A percentile compares a stretch with the other conserved stretches of the same genome.
phyloP scores from a whole-genome alignment of 2,329 filamentous ascomycete species.

The Cladobotryum mycophilum region DNA sequence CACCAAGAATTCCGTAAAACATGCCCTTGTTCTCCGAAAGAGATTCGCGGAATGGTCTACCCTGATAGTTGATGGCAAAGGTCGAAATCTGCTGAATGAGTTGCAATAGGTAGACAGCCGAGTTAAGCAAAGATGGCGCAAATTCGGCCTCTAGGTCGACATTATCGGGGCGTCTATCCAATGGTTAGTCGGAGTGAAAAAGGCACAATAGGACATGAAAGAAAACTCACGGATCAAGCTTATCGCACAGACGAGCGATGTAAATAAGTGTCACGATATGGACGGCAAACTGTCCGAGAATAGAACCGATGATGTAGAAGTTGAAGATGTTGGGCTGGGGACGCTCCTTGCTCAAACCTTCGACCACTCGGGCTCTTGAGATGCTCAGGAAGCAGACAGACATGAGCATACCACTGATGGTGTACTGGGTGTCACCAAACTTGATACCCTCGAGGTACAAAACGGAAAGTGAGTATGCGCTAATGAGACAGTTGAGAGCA shows the following conservation, averaged over 20 bases:
- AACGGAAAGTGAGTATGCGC: conserved; percentile 92
- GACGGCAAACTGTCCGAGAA: conserved; percentile 93
- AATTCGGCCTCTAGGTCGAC: conserved; percentile 95
- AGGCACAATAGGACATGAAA: not conserved
- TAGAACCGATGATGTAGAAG: conserved; percentile 95
- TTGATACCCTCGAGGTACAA: conserved; percentile 98
- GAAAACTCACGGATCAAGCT: conserved; percentile 70
- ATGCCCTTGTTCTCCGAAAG: conserved; percentile 95
- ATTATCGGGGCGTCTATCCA: conserved; percentile 43
- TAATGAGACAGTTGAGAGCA: conserved; percentile 94
- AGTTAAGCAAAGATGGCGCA: conserved; percentile 87
- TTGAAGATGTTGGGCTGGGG: conserved; percentile 99
- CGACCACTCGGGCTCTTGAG: conserved; percentile 92
- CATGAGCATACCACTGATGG: conserved; percentile 99
- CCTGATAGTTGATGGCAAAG: conserved; percentile 99
- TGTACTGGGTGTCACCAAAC: conserved; percentile 96
- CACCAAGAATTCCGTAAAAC: conserved; percentile 93
- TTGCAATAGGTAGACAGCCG: conserved; percentile 91
- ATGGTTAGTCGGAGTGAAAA: conserved; percentile 19
- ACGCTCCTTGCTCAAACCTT: conserved; percentile 90
- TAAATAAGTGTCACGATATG: conserved; percentile 94
- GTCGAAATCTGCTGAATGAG: conserved; percentile 99
- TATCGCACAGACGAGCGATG: conserved; percentile 82
- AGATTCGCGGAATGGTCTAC: conserved; percentile 91
- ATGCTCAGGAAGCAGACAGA: conserved; percentile 98